Evolutionary conservation across 768 basidiomycete species (phyloP).

Genomic region (Russula compacta): DNA sequence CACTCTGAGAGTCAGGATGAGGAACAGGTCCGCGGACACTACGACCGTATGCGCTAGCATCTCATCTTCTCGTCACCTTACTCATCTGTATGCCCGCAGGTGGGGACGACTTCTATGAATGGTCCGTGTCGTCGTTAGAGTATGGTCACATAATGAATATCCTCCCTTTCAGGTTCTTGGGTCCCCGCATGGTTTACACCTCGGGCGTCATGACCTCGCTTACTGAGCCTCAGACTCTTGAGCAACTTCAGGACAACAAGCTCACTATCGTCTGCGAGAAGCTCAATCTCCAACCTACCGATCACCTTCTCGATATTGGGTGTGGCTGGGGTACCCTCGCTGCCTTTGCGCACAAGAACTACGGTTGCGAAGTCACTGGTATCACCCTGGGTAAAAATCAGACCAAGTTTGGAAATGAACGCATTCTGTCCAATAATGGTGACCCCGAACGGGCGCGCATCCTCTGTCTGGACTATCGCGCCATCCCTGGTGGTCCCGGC

Average conservation of each 20-base stretch:
- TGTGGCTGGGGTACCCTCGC: slow-evolving; percentile 97
- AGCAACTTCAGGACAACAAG: slow-evolving; percentile 97
- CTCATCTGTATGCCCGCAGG: slow-evolving; percentile 33
- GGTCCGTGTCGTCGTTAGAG: slow-evolving; percentile 35
- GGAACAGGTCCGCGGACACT: slow-evolving; percentile 92
- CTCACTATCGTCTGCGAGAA: slow-evolving; percentile 93
- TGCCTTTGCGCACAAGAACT: slow-evolving; percentile 96
- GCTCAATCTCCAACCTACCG: slow-evolving; percentile 77
- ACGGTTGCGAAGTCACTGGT: slow-evolving; percentile 91
- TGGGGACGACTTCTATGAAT: slow-evolving; percentile 93
- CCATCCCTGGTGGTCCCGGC: slow-evolving; percentile 67
- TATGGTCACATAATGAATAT: background rate
- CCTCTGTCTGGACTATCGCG: slow-evolving; percentile 87
- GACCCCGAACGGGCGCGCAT: slow-evolving; percentile 72
- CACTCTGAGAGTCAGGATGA: slow-evolving; percentile 91
- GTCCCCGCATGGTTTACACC: slow-evolving; percentile 96
- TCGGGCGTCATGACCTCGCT: slow-evolving; percentile 78
- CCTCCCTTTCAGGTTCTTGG: slow-evolving; percentile 61
- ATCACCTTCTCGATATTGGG: slow-evolving; percentile 78
- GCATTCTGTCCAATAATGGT: slow-evolving; percentile 62
- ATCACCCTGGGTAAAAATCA: slow-evolving; percentile 90
- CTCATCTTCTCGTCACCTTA: background rate
- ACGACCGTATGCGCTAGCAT: slow-evolving; percentile 58
- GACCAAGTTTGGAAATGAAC: slow-evolving; percentile 82
- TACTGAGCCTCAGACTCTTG: slow-evolving; percentile 69